These are phyloP conservation scores for Gnomoniopsis sp. DNA, from an alignment of 2,329 filamentous ascomycete species.

Conservation along the genomic window DNA sequence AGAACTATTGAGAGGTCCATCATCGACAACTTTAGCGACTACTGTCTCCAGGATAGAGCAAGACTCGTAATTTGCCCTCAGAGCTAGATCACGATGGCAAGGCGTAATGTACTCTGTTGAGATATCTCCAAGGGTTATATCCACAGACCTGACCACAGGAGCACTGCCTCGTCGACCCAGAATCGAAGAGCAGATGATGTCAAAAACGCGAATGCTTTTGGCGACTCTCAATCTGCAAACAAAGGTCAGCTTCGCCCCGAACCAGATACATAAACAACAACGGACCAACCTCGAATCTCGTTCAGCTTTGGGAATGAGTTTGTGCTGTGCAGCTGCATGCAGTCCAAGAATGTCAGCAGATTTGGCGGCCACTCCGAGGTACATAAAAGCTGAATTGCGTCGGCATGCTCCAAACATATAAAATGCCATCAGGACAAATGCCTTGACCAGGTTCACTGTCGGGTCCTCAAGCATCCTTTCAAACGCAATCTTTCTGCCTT, in stretches of 20 bases:
- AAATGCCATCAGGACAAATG: conserved; percentile 55
- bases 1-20: conserved; percentile 3
- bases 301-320: conserved; percentile 8
- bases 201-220: conserved; percentile 12
- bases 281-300: background rate
- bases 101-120: background rate
- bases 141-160: background rate
- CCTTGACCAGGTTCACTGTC: conserved; percentile 47
- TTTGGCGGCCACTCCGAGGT: conserved; percentile 55
- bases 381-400: conserved; percentile 61
- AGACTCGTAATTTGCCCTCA: conserved; percentile 10
- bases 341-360: conserved; percentile 56
- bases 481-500: conserved; percentile 35
- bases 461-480: conserved; percentile 51
- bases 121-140: conserved; percentile 7
- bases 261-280: background rate
- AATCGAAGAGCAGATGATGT: conserved; percentile 12
- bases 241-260: background rate
- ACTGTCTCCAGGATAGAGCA: conserved; percentile 12
- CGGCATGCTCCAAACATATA: conserved; percentile 58
- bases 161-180: conserved; percentile 9
- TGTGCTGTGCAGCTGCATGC: conserved; percentile 37
- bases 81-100: conserved; percentile 1
- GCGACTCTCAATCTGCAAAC: conserved; percentile 5
- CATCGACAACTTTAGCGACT: conserved; percentile 6